Base-by-base conservation (phyloP, 179 eudicot species). In the Amaranthus tricolor region DNA sequence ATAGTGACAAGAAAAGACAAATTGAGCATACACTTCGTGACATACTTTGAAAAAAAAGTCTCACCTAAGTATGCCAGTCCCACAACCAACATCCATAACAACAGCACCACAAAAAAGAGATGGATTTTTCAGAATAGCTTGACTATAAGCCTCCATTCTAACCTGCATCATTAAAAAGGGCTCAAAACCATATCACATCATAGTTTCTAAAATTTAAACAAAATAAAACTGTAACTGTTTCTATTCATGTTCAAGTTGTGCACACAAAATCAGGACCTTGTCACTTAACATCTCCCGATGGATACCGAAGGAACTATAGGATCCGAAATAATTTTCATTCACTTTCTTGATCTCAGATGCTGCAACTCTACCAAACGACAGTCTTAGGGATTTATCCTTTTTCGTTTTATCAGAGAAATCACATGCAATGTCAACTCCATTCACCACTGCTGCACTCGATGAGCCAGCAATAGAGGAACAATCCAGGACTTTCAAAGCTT, bases 211-310 rank as follows among this genome's bases (percentile, higher is more conserved):
- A 6, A 66, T 44, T 20, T 40, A 15, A 58, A 15, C 3, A 40
- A 20, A 2, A 40, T 47, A 50, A 20, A 51, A 24, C n/a, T 77
- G 40, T 14, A 40, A 4, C 5, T 6, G 44, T 31, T 31, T 31
- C 17, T 54, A 43, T 67, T 17, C 24, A 53, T 40, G 52, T 6
- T 43, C 55, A n/a, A 43, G 17, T 47, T 57, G 11, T 43, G 4
- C 50, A 54, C 9, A 51, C 11, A 68, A 66, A 48, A 45, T 54
- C 21, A 54, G 44, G 84, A 94, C 98, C 98, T 94, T 92, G 82
- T 94, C 98, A 68, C 97, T 92, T 70, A 94, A 84, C 98, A 94
- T 94, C 75, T 94, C 98, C 82, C 91, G 86, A 80, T 94, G 98
- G 77, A 94, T 94, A 62, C 90, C 96, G 78, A 89, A 94, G 58